These are phyloP conservation scores for Fragilaria crotonensis DNA, from an alignment of 108 stramenopile genomes.

Conservation along the genomic window DNA sequence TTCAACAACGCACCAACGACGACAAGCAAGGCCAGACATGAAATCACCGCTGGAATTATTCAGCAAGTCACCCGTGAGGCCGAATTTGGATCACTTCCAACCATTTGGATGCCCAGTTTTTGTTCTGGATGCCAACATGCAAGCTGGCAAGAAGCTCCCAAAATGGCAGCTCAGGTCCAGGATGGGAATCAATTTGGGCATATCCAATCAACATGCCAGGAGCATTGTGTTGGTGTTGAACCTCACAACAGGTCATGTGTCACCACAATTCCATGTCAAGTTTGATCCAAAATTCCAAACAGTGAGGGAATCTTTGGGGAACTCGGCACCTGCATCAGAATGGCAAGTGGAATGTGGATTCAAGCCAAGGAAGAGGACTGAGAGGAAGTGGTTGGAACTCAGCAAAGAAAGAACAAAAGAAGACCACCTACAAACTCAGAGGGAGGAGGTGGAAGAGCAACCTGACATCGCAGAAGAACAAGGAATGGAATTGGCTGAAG, in stretches of 20 bases:
- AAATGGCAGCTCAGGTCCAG: slow-evolving; percentile 17
- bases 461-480: background rate
- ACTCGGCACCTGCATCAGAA: no score
- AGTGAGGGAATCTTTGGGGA: no score
- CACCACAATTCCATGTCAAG: slow-evolving; percentile 17
- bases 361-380: no score
- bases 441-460: background rate
- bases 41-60: slow-evolving; percentile 8
- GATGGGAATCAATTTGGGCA: slow-evolving; percentile 15
- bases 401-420: background rate
- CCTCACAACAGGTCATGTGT: slow-evolving; percentile 8
- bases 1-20: slow-evolving; percentile 2
- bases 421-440: background rate
- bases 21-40: background rate
- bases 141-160: slow-evolving; percentile 20
- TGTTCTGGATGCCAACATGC: slow-evolving; percentile 14
- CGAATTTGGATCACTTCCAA: slow-evolving; percentile 4
- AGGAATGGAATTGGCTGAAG: background rate
- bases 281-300: slow-evolving; percentile 29
- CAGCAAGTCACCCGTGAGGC: background rate
- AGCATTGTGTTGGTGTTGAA: slow-evolving; percentile 12
- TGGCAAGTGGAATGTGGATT: no score
- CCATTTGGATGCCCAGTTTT: slow-evolving; percentile 29
- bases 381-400: background rate
- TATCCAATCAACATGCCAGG: slow-evolving; percentile 8